These are phyloP conservation scores for Anthoceros angustus DNA, from an alignment of 225 moss, liverwort and hornwort species.

Conservation along the genomic window DNA sequence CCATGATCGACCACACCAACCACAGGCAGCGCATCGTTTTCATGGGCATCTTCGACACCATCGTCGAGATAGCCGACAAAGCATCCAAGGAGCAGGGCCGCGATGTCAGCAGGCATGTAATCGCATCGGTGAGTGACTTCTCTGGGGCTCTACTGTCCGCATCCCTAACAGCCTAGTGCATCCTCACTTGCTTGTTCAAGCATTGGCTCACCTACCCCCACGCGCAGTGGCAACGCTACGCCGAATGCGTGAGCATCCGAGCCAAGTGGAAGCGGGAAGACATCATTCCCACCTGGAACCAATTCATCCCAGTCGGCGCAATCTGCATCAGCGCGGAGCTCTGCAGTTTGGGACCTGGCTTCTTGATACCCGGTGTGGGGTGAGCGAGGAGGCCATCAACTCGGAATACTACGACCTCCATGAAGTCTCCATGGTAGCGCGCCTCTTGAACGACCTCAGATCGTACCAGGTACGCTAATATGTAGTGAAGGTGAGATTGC, in stretches of 20 bases:
- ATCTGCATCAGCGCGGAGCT: neutral
- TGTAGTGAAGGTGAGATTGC: neutral
- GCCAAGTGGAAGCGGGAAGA: neutral
- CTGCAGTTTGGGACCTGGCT: neutral
- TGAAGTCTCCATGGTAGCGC: neutral
- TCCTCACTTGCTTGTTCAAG: neutral
- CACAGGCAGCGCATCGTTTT: too few relatives aligned
- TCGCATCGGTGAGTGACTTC: too few relatives aligned
- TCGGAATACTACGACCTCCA: neutral
- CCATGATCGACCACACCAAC: too few relatives aligned
- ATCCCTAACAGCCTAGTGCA: too few relatives aligned
- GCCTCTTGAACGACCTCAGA: slow-evolving; percentile 1
- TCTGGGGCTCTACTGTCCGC: too few relatives aligned
- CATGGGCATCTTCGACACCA: too few relatives aligned
- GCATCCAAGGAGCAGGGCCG: too few relatives aligned
- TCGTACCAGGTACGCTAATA: neutral
- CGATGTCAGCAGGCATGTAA: too few relatives aligned
- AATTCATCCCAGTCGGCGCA: neutral
- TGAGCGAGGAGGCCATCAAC: neutral
- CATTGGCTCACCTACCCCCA: neutral
- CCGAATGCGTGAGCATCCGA: neutral
- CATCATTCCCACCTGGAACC: neutral
- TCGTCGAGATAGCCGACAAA: too few relatives aligned
- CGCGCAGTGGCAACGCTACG: neutral
- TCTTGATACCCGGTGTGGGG: neutral